Percentiles rank a stretch among this genome's conserved stretches.
Conservation (phyloP, 2,329 filamentous ascomycete genomes). For the Coleophoma cylindrospora region DNA sequence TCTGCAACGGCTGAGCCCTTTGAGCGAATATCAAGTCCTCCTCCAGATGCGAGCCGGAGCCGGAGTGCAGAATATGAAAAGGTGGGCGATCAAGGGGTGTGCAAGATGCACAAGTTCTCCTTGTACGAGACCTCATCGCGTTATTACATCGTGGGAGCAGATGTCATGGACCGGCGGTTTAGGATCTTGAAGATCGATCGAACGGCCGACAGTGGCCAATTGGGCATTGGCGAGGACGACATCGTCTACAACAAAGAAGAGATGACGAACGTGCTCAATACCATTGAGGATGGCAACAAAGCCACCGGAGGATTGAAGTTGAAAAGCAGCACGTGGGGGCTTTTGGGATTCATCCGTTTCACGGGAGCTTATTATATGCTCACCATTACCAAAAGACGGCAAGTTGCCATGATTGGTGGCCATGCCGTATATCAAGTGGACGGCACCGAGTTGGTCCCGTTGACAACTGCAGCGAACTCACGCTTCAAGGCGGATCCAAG, state of each 20-base stretch:
- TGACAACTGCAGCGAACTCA: slow-evolving; percentile 65
- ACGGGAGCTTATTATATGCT: slow-evolving; percentile 97
- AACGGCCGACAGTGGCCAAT: slow-evolving; percentile 71
- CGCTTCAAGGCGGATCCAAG: slow-evolving; percentile 70
- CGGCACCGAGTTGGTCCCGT: slow-evolving; percentile 82
- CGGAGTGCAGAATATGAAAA: slow-evolving; percentile 26
- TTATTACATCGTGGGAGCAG: slow-evolving; percentile 92
- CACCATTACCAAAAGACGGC: slow-evolving; percentile 90
- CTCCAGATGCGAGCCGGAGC: slow-evolving; percentile 21
- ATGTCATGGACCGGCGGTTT: slow-evolving; percentile 83
- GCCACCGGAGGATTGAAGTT: slow-evolving; percentile 84
- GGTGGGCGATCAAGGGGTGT: slow-evolving; percentile 37
- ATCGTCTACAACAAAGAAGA: slow-evolving; percentile 90
- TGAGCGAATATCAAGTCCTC: slow-evolving; percentile 45
- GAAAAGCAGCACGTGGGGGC: slow-evolving; percentile 86
- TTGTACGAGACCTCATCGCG: slow-evolving; percentile 90
- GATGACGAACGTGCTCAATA: slow-evolving; percentile 88
- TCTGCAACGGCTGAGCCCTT: slow-evolving; percentile 53
- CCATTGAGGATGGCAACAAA: slow-evolving; percentile 93
- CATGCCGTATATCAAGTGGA: slow-evolving; percentile 96
- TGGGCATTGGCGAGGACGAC: slow-evolving; percentile 88
- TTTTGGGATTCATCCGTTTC: slow-evolving; percentile 93
- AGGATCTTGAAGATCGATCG: slow-evolving; percentile 93
- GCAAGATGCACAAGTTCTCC: slow-evolving; percentile 91
- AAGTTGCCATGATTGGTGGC: slow-evolving; percentile 91